Base-by-base conservation (phyloP, 306 rosid genomes). In the Quillaja saponaria region DNA sequence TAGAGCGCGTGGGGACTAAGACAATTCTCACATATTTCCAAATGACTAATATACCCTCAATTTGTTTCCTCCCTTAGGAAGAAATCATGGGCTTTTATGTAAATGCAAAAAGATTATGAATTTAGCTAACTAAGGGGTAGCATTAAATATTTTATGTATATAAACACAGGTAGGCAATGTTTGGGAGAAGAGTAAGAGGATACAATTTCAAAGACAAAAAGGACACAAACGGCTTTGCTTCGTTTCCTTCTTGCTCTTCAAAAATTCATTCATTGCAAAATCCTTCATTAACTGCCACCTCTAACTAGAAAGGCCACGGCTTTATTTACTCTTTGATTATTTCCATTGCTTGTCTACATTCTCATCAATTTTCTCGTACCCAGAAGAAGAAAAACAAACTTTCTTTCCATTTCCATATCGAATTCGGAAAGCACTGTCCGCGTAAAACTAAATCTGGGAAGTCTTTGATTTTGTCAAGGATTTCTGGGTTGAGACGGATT, bases 1-100 rank as follows among this genome's bases (percentile, higher is more conserved):
- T 63, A 34, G 52, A 67, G 50, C 95, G 95, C 95, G 91, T 86
- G 66, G 70, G 63, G 74, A 80, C 84, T 55, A 10, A 10, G 52
- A 42, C 13, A 31, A 33, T n/a, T n/a, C n/a, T n/a, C 10, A 9
- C 45, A 7, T 2, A 4, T 8, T 46, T 0, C 0, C 0, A 45
- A 66, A 25, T 66, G 47, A 67, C 87, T 1, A 3, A 5, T 4
- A 10, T 3, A 14, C 81, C 81, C 68, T 20, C 49, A 4, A 1
- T n/a, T n/a, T n/a, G 6, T 2, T 0, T 7, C 45, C 9, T n/a
- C n/a, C 8, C 2, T 21, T 12, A 8, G 4, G 14, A 3, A 17
- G 0, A 10, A 56, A 1, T 3, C 9, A 19, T 19, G 65, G 66
- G 21, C 40, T 56, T 13, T 51, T 37, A 1, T 10, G 75, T 75